These are phyloP conservation scores for Scheffersomyces parashehatae DNA, from an alignment of 1,139 yeast species.

Conservation along the genomic window DNA sequence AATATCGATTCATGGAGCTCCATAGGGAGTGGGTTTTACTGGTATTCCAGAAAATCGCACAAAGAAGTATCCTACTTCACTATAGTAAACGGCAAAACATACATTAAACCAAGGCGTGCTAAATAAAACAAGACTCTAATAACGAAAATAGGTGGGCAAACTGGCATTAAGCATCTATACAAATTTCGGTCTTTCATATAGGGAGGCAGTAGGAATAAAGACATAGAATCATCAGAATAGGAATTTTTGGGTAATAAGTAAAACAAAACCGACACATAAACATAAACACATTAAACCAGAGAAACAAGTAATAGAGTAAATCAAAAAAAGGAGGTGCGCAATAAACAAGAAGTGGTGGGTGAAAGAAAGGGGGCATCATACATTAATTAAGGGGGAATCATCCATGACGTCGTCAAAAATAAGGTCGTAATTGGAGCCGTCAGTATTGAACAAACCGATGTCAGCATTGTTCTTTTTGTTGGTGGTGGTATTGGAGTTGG, in stretches of 20 bases:
- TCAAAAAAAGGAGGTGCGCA: not conserved
- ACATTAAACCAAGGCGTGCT: no score
- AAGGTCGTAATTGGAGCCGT: slow-evolving; percentile 19
- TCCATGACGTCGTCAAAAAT: slow-evolving; percentile 33
- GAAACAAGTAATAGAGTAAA: not conserved
- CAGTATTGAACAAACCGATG: slow-evolving; percentile 1
- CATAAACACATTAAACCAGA: not conserved
- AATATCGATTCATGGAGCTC: no score
- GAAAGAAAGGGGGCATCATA: slow-evolving; percentile 1
- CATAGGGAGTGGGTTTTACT: no score
- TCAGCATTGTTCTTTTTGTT: not conserved
- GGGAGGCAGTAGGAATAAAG: not conserved
- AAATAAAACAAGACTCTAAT: no score
- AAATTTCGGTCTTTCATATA: no score
- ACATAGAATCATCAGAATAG: not conserved
- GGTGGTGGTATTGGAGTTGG: slow-evolving; percentile 1
- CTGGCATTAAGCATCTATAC: no score
- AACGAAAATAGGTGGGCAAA: no score
- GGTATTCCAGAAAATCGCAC: no score
- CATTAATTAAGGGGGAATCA: slow-evolving; percentile 14
- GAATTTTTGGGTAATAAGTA: not conserved
- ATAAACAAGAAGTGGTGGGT: not conserved
- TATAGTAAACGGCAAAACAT: no score
- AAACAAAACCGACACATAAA: not conserved
- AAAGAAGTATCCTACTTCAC: no score